These are phyloP conservation scores for Tagetes patula DNA, from an alignment of 129 eudicot genomes.

Conservation along the genomic window DNA sequence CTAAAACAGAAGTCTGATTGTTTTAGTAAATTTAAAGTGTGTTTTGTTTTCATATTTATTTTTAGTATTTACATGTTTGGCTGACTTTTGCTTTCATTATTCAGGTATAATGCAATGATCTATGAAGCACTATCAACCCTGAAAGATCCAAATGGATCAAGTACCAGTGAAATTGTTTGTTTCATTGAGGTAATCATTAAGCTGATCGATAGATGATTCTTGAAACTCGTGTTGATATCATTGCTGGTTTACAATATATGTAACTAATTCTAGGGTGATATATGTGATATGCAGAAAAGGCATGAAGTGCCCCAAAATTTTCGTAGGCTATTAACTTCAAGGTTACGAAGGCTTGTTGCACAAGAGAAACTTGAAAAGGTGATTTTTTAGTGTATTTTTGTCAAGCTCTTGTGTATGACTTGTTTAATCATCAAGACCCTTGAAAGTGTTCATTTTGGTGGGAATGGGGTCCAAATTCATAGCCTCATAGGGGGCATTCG, in stretches of 20 bases:
- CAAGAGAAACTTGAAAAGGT: slow-evolving; percentile 92
- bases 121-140: slow-evolving; percentile 69
- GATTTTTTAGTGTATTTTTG: slow-evolving; percentile 22
- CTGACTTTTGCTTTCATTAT: slow-evolving; percentile 19
- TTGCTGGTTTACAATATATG: slow-evolving; percentile 11
- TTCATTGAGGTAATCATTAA: slow-evolving; percentile 58
- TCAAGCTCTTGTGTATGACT: not conserved
- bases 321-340: slow-evolving; percentile 55
- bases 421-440: not conserved
- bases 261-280: slow-evolving; percentile 16
- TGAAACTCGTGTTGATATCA: not conserved
- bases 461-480: not conserved
- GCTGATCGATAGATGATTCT: not conserved
- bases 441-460: not conserved
- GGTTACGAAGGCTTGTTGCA: slow-evolving; percentile 66
- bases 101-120: slow-evolving; percentile 74
- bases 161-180: slow-evolving; percentile 48
- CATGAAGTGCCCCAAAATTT: slow-evolving; percentile 64
- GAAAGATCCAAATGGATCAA: slow-evolving; percentile 72
- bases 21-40: not conserved
- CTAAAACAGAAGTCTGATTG: slow-evolving; percentile 13
- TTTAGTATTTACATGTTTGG: not conserved
- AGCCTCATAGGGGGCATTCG: not conserved
- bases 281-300: slow-evolving; percentile 60
- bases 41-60: not conserved